Percentiles rank a stretch among this genome's conserved stretches.
Conservation (phyloP, 176 grass and related monocot species). For the Panicum miliaceum region DNA sequence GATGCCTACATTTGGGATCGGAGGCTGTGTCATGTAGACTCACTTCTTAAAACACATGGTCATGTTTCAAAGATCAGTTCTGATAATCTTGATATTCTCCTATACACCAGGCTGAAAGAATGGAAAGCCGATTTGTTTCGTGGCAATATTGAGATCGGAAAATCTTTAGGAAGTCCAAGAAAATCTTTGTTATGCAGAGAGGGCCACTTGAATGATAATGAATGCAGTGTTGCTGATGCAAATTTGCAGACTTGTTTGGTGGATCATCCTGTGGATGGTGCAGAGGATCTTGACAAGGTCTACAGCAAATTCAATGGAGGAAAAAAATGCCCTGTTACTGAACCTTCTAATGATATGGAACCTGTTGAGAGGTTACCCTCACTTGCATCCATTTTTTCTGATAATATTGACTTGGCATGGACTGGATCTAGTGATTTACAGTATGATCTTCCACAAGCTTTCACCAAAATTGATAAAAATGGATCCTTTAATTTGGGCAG, state of each 20-base stretch:
- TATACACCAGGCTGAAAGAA: constrained; percentile 44
- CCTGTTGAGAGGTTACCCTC: constrained; percentile 60
- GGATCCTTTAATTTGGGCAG: constrained; percentile 44
- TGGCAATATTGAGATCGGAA: constrained; percentile 38
- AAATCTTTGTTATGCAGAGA: constrained; percentile 64
- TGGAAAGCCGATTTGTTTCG: constrained; percentile 49
- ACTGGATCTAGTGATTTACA: constrained; percentile 69
- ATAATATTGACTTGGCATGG: constrained; percentile 95
- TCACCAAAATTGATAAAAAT: constrained; percentile 51
- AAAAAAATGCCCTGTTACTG: constrained; percentile 26
- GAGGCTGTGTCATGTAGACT: constrained; percentile 65
- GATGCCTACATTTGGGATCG: constrained; percentile 88
- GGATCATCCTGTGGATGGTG: constrained; percentile 43
- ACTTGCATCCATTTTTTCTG: constrained; percentile 76
- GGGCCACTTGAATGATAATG: constrained; percentile 44
- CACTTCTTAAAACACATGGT: constrained; percentile 61
- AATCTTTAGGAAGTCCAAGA: constrained; percentile 55
- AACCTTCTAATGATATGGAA: constrained; percentile 32
- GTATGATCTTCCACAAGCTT: constrained; percentile 49
- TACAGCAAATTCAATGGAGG: constrained; percentile 45
- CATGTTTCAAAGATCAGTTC: constrained; percentile 48
- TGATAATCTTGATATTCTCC: constrained; percentile 43
- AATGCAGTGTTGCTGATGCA: constrained; percentile 49
- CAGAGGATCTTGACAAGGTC: constrained; percentile 54
- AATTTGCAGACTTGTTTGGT: constrained; percentile 48